Conservation (phyloP, 495 filamentous ascomycete species). For the Beverwykella pulmonaria region DNA sequence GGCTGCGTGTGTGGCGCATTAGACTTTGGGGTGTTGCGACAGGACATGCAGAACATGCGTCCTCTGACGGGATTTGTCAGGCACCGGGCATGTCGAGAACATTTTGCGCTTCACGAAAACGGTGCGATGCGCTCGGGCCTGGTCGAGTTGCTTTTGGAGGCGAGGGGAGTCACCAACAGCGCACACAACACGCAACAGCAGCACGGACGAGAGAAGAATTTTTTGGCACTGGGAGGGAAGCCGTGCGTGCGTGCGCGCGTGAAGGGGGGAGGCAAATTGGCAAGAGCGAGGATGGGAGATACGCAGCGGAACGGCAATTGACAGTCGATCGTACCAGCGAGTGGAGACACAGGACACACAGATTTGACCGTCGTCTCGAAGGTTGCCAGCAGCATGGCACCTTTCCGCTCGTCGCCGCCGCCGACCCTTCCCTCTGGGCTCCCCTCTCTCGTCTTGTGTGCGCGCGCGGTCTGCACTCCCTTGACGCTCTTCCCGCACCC, state of each 20-base stretch:
- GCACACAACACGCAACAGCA: too few species aligned
- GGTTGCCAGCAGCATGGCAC: slow-evolving; percentile 22
- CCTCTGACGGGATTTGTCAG: not conserved
- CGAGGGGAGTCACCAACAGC: too few species aligned
- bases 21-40: slow-evolving; percentile 17
- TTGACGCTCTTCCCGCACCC: not conserved
- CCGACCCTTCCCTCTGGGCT: not conserved
- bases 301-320: too few species aligned
- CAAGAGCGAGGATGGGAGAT: not conserved
- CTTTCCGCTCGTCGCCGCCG: slow-evolving; percentile 1
- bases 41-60: not conserved
- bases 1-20: slow-evolving; percentile 12
- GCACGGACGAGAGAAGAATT: too few species aligned
- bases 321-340: not conserved
- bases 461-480: slow-evolving; percentile 2
- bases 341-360: too few species aligned
- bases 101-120: not conserved
- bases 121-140: not conserved
- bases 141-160: not conserved
- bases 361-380: not conserved
- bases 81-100: not conserved
- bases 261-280: too few species aligned
- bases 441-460: not conserved
- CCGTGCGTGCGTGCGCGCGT: too few species aligned
- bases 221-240: too few species aligned